These are phyloP conservation scores for Syzygium grande DNA, from an alignment of 345 rosid genomes.

Conservation along the genomic window DNA sequence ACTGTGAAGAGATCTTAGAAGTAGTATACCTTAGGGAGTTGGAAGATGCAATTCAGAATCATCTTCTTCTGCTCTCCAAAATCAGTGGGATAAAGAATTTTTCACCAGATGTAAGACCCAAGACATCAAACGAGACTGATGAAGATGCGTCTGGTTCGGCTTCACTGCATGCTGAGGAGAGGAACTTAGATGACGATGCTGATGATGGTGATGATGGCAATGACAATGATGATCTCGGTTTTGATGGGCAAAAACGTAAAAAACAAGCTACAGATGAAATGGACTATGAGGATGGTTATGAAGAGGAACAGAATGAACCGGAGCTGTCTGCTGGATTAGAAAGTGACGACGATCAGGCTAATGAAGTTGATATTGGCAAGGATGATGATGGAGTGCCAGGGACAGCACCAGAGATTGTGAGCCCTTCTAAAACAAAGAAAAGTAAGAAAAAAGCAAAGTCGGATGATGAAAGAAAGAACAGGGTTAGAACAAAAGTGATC, in stretches of 20 bases:
- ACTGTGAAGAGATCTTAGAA: conserved; percentile 58
- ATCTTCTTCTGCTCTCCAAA: conserved; percentile 48
- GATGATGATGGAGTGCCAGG: conserved; percentile 2
- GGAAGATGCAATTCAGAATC: conserved; percentile 86
- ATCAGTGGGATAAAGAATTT: conserved; percentile 64
- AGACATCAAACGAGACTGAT: conserved; percentile 32
- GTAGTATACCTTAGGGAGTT: conserved; percentile 56
- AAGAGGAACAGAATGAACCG: conserved; percentile 29
- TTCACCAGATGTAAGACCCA: conserved; percentile 22
- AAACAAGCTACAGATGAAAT: conserved; percentile 53
- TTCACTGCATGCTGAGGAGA: conserved; percentile 18
- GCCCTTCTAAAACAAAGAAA: conserved; percentile 7
- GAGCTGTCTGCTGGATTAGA: conserved; percentile 15
- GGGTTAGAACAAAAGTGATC: conserved; percentile 6
- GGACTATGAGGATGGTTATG: conserved; percentile 67
- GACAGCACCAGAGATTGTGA: not conserved
- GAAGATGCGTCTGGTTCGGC: conserved; percentile 31
- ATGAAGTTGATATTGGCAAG: conserved; percentile 8
- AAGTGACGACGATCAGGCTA: conserved; percentile 28
- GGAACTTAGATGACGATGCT: conserved; percentile 29
- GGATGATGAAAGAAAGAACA: conserved; percentile 22
- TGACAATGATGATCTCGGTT: conserved; percentile 73
- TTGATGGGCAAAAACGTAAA: conserved; percentile 63
- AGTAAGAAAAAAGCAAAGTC: conserved; percentile 17
- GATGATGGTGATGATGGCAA: conserved; percentile 26